Base-by-base conservation (phyloP, 1,139 yeast genomes). In the Kodamaea sp. region DNA sequence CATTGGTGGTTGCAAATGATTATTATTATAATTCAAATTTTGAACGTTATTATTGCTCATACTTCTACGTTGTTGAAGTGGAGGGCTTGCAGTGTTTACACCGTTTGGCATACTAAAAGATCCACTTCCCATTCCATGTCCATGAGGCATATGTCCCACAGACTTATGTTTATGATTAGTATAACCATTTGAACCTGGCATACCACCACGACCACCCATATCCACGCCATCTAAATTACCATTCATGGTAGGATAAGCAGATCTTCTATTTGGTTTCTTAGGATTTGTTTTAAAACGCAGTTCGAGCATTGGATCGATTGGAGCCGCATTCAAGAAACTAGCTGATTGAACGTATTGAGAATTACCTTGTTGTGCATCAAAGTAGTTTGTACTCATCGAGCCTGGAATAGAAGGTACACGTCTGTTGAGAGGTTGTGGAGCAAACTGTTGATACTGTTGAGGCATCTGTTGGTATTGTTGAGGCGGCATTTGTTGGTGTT, bases 181-280 rank as follows among this genome's bases (percentile, higher is more conserved):
- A 8, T 38, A 50, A 5, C 46, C 52, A 2, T 53, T 54, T 1
- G 69, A 64, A 55, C 57, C 56, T 36, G 75, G 76, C 76, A 70
- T 71, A 8, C 76, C 76, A n/a, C 74, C 76, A 48, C 77, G 61
- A 8, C 75, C 76, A 9, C 76, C 76, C 63, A 69, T 61, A 50
- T 71, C 76, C 26, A 70, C 47, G 4, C 70, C 70, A 27, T 62
- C 63, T 24, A 63, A 48, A 38, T 58, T 62, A 8, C 63, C 67
- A 34, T 54, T 57, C 57, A 63, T 50, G 38, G 45, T 56, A 12
- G 73, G 69, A 48, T 60, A 61, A 9, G 57, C 64, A 0, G 73
- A 65, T 24, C 74, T 60, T 37, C 75, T 63, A 44, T 63, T 63
- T 33, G 38, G 53, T 37, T 60, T 60, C 47, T 63, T 65, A 9